Percentiles rank a stretch among this genome's conserved stretches.
phyloP scores from a whole-genome alignment of 306 rosid genomes.

The Acacia confusa region DNA sequence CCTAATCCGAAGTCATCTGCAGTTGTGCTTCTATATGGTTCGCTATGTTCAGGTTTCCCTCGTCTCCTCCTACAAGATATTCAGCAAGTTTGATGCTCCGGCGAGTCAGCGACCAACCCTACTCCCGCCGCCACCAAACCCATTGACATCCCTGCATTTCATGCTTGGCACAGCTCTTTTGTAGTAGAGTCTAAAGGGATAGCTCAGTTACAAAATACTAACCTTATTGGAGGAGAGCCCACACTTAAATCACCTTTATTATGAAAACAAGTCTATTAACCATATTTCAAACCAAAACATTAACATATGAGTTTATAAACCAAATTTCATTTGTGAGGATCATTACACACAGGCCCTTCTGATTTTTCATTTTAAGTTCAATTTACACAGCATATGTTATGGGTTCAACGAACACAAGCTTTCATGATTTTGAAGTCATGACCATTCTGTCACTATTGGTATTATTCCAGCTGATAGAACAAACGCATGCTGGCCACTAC shows the following conservation, averaged over 20 bases:
- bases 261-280: too few relatives aligned
- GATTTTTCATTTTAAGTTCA: background rate
- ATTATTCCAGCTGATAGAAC: background rate
- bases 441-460: background rate
- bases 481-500: too few relatives aligned
- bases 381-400: background rate
- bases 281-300: too few relatives aligned
- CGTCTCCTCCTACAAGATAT: constrained; percentile 75
- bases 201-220: too few relatives aligned
- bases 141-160: constrained; percentile 46
- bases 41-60: constrained; percentile 62
- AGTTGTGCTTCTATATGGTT: background rate
- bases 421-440: background rate
- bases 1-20: too few relatives aligned
- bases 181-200: too few relatives aligned
- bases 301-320: too few relatives aligned
- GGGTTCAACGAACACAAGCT: background rate
- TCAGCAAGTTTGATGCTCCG: constrained; percentile 67
- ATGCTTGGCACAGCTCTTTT: constrained; percentile 22
- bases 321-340: too few relatives aligned
- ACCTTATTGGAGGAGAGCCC: too few relatives aligned
- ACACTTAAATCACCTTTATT: too few relatives aligned
- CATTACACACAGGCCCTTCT: background rate
- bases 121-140: constrained; percentile 17
- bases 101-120: background rate